Evolutionary conservation across 345 rosid species (phyloP), one percentile per base, ranked within the genome.

Genomic region (Mercurialis annua): DNA sequence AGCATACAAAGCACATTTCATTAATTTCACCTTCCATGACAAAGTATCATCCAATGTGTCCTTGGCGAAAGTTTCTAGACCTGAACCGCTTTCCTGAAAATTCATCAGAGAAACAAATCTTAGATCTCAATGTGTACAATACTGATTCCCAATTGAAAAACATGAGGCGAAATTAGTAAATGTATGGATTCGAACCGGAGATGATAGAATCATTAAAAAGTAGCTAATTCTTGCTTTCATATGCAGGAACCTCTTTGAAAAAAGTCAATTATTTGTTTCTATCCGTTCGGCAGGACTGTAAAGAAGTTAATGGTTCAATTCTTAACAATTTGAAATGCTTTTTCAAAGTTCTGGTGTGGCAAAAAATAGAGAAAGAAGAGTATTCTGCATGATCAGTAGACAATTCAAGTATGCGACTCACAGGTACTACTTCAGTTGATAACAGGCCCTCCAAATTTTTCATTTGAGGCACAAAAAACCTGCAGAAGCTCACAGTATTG

Each of bases 1-100:
- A n/a, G n/a, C n/a, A n/a, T n/a, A n/a, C n/a, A n/a, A n/a, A n/a
- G n/a, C n/a, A n/a, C n/a, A n/a, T n/a, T n/a, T n/a, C n/a, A n/a
- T n/a, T n/a, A n/a, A n/a, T n/a, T n/a, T n/a, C n/a, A 92, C 98
- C 93, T 85, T 83, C 97, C 98, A 90, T 36, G 67, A 63, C 23
- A 87, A 81, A 23, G 96, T 84, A 68, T 93, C 82, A 80, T 90
- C 93, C 24, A 81, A 0, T 24, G 72, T 70, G 23, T 61, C 24
- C 7, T 81, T 75, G 62, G 83, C 83, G 24, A 16, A 77, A 56
- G 82, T 84, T 84, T 84, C 84, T 30, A 86, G 4, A 36, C 66
- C 81, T 40, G 98, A 90, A 57, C 96, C 96, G 14, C 69, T 48
- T 60, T 71, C 80, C 97, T 90, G 76, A 62, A 73, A 23, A 69